These are phyloP conservation scores for Pseudopyrenochaeta lycopersici DNA, from an alignment of 2,329 filamentous ascomycete species.

Conservation along the genomic window DNA sequence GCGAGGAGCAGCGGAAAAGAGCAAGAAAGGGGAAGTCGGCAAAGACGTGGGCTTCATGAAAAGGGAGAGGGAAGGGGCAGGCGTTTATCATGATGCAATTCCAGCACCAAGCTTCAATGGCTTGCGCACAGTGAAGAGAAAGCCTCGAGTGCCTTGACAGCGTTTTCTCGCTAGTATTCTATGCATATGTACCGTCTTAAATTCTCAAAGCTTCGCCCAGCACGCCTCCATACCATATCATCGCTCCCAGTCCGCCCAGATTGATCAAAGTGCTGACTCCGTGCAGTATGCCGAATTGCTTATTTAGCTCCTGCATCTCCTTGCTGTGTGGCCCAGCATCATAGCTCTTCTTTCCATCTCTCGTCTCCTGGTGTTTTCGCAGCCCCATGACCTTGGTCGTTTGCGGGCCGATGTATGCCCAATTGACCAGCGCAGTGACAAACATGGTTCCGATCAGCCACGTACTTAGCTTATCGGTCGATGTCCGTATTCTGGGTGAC, in stretches of 20 bases:
- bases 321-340: conserved; percentile 81
- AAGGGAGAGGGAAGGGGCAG: too few species aligned
- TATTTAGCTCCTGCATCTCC: conserved; percentile 73
- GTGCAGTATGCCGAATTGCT: conserved; percentile 76
- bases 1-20: not conserved
- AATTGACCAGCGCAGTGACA: conserved; percentile 74
- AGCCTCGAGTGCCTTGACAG: not conserved
- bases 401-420: conserved; percentile 75
- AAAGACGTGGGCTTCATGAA: too few species aligned
- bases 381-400: conserved; percentile 78
- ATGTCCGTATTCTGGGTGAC: not conserved
- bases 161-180: not conserved
- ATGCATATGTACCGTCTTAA: not conserved
- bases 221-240: conserved; percentile 79
- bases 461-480: conserved; percentile 28
- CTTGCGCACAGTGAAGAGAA: not conserved
- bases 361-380: conserved; percentile 83
- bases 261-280: conserved; percentile 84
- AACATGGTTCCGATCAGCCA: conserved; percentile 75
- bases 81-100: not conserved
- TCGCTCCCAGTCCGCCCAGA: conserved; percentile 72
- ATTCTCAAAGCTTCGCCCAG: conserved; percentile 59
- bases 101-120: not conserved
- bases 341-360: conserved; percentile 87
- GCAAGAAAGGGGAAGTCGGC: not conserved